Conservation (phyloP, 352 stramenopile genomes). For the Pythium utonaiense region DNA sequence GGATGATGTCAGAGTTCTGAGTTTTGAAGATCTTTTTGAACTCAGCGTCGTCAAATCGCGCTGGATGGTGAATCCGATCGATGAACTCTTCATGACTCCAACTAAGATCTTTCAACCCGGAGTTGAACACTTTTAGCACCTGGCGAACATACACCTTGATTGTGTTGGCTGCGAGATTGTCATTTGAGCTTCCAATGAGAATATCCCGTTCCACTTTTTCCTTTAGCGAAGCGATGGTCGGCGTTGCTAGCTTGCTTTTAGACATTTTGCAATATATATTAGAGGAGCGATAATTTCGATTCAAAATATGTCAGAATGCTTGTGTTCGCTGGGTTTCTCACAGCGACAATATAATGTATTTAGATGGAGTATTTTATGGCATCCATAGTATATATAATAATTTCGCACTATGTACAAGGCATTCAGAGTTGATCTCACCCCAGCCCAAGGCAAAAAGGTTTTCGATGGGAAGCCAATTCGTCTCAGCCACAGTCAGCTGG, state of each 20-base stretch:
- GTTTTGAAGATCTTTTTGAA: constrained; percentile 19
- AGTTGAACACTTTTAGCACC: constrained; percentile 15
- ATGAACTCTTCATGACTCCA: constrained; percentile 19
- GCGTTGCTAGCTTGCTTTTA: too few relatives aligned
- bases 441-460: constrained; percentile 20
- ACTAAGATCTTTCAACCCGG: not conserved
- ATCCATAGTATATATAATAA: constrained; percentile 24
- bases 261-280: too few relatives aligned
- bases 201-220: constrained; percentile 7
- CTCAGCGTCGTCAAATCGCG: constrained; percentile 8
- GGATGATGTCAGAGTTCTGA: constrained; percentile 20
- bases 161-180: not conserved
- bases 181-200: constrained; percentile 2
- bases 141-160: constrained; percentile 11
- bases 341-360: too few relatives aligned
- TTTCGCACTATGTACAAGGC: constrained; percentile 22
- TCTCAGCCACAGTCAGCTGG: constrained; percentile 18
- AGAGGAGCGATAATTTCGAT: too few relatives aligned
- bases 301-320: too few relatives aligned
- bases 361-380: constrained; percentile 17
- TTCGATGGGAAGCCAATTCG: constrained; percentile 23
- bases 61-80: constrained; percentile 9
- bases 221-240: too few relatives aligned
- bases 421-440: constrained; percentile 18
- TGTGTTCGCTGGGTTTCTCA: too few relatives aligned